These are phyloP conservation scores for Urochloa ruziziensis DNA, from an alignment of 176 grass and related monocot genomes.

Conservation along the genomic window DNA sequence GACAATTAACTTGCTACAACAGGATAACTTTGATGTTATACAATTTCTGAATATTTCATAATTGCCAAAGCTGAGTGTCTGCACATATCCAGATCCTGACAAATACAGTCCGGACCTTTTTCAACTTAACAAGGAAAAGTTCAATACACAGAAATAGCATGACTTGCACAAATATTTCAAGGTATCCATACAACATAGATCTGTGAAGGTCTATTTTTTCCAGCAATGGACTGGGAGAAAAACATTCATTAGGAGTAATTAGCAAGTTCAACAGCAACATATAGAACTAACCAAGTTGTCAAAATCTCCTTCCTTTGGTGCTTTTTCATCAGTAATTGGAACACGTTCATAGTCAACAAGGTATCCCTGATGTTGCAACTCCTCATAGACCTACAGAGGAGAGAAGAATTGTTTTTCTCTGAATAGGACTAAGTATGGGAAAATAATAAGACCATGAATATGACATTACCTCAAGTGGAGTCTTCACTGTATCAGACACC, in stretches of 20 bases:
- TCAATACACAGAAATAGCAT: not conserved
- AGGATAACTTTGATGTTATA: not conserved
- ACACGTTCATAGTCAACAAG: slow-evolving; percentile 94
- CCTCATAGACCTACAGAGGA: slow-evolving; percentile 92
- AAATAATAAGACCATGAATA: slow-evolving; percentile 8
- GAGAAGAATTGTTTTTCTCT: slow-evolving; percentile 42
- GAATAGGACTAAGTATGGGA: slow-evolving; percentile 20
- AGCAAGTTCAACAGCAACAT: slow-evolving; percentile 7
- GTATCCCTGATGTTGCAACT: slow-evolving; percentile 86
- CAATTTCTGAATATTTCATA: not conserved
- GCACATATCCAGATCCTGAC: not conserved
- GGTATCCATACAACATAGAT: not conserved
- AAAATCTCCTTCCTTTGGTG: slow-evolving; percentile 97
- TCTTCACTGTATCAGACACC: slow-evolving; percentile 74
- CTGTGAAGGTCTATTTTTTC: slow-evolving; percentile 3
- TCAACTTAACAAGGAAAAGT: not conserved
- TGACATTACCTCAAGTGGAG: slow-evolving; percentile 79
- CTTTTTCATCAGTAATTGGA: slow-evolving; percentile 98
- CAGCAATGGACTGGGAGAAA: not conserved
- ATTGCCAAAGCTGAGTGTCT: slow-evolving; percentile 10
- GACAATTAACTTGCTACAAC: not conserved
- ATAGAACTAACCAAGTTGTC: slow-evolving; percentile 83
- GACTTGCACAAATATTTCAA: slow-evolving; percentile 1
- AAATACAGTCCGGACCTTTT: slow-evolving; percentile 5
- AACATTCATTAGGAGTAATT: slow-evolving; percentile 12